phyloP scores from a whole-genome alignment of 495 filamentous ascomycete genomes.

The Pyrenula aspistea region DNA sequence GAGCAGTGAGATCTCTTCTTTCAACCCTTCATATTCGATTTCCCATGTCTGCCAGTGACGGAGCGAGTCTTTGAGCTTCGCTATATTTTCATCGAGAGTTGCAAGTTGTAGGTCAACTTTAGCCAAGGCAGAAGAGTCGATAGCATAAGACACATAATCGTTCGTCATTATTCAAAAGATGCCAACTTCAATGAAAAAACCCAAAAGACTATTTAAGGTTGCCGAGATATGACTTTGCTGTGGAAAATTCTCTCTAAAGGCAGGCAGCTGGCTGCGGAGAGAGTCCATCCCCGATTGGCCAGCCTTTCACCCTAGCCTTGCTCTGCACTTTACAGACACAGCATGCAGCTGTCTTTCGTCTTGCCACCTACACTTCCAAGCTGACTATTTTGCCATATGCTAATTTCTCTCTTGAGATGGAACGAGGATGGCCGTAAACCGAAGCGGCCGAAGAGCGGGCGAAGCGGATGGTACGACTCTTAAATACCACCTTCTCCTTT shows the following conservation, averaged over 20 bases:
- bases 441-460: not conserved
- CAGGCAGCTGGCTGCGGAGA: not conserved
- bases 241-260: conserved; percentile 1
- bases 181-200: too few species aligned
- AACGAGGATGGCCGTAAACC: not conserved
- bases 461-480: not conserved
- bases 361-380: too few species aligned
- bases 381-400: too few species aligned
- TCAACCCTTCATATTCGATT: conserved; percentile 79
- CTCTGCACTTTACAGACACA: too few species aligned
- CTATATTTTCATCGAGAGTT: conserved; percentile 62
- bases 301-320: conserved; percentile 3
- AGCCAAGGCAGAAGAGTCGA: conserved; percentile 10
- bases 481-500: not conserved
- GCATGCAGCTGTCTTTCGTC: too few species aligned
- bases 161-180: too few species aligned
- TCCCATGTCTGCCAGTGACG: conserved; percentile 84
- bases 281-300: conserved; percentile 2
- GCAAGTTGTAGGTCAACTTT: conserved; percentile 62
- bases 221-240: conserved; percentile 7
- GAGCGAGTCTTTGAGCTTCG: conserved; percentile 62
- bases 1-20: conserved; percentile 56
- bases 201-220: too few species aligned
- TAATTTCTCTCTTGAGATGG: too few species aligned
- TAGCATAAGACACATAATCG: not conserved